These are phyloP conservation scores for Sechiopsis laciniata DNA, from an alignment of 306 rosid species.

Conservation along the genomic window DNA sequence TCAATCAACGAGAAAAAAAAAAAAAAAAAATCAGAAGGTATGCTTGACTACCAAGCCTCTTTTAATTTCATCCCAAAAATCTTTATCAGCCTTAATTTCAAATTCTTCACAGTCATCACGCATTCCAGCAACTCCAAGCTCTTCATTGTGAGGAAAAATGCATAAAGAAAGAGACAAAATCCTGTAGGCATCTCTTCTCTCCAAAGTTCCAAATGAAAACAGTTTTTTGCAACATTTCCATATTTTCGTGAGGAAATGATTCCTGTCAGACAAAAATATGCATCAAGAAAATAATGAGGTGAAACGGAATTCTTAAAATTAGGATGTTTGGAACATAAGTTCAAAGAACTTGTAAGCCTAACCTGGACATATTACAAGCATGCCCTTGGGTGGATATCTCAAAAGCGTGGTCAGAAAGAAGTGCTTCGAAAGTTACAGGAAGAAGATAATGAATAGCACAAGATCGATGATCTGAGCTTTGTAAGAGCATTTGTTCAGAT, in stretches of 20 bases:
- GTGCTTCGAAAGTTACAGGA: slow-evolving; percentile 60
- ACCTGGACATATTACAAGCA: slow-evolving; percentile 52
- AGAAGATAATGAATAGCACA: slow-evolving; percentile 64
- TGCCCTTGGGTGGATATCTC: slow-evolving; percentile 42
- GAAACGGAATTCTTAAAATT: slow-evolving; percentile 19
- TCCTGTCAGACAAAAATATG: slow-evolving; percentile 52
- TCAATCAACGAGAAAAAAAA: slow-evolving; percentile 21
- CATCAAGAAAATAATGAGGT: slow-evolving; percentile 20
- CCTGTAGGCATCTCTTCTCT: slow-evolving; percentile 81
- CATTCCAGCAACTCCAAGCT: slow-evolving; percentile 37
- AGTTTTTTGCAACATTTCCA: slow-evolving; percentile 78
- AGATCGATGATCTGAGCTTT: slow-evolving; percentile 68
- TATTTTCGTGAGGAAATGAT: slow-evolving; percentile 47
- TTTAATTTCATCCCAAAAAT: slow-evolving; percentile 79
- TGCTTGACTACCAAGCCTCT: slow-evolving; percentile 67
- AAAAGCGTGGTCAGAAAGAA: slow-evolving; percentile 39
- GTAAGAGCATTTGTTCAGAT: slow-evolving; percentile 60
- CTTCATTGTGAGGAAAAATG: slow-evolving; percentile 44
- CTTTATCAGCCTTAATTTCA: slow-evolving; percentile 60
- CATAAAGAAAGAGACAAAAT: slow-evolving; percentile 68
- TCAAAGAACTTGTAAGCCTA: slow-evolving; percentile 26
- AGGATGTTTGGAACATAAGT: slow-evolving; percentile 18
- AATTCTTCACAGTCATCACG: slow-evolving; percentile 33
- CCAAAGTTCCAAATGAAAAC: slow-evolving; percentile 63
- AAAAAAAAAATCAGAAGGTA: slow-evolving; percentile 16